Evolutionary conservation across 2,329 filamentous ascomycete species (phyloP), one percentile per base, ranked within the genome.

Genomic region (Xylaria sp.): DNA sequence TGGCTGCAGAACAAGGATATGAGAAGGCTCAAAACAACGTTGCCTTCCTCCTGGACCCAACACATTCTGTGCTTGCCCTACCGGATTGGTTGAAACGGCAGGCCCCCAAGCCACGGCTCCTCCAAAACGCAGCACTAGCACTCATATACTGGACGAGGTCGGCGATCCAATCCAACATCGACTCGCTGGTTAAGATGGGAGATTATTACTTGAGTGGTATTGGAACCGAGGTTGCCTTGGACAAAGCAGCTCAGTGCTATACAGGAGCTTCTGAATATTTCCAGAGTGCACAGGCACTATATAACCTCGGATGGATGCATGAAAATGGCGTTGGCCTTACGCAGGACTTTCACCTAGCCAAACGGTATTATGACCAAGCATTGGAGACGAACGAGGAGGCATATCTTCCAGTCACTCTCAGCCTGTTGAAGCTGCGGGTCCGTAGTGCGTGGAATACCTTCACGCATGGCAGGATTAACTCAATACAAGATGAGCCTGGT

Each of bases 301-400:
- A 93, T 86, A 98, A 99, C 72, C 82, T 99, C 14, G 96, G 95
- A 4, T 99, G 95, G 95, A 98, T 99, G 94, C 93, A 99, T 73
- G 95, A 99, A 78, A 97, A 98, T 72, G 95, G 95, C 7, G 84
- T 98, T 52, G 92, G 94, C 1, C 86, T 98, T 19, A 90, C 91
- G 57, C 95, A 99, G 75, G 95, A 99, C 74, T 99, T 96, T 75
- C 95, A 99, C 73, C 87, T 99, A 60, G 95, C 96, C 2, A 99
- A 99, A 78, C 84, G 95, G 57, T 97, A 94, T 78, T 99, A 99
- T 74, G 95, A 99, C 71, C 85, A 95, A 64, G 94, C 95, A 0
- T 80, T 97, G 31, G 92, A 94, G 72, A 94, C 94, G 0, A 99
- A 97, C 71, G 85, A 89, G 51, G 96, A 99, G 77, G 94, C 95